Percentiles rank a stretch among this genome's conserved stretches.
phyloP scores from a whole-genome alignment of 2,329 filamentous ascomycete genomes.

The Sordariomycetes sp. region DNA sequence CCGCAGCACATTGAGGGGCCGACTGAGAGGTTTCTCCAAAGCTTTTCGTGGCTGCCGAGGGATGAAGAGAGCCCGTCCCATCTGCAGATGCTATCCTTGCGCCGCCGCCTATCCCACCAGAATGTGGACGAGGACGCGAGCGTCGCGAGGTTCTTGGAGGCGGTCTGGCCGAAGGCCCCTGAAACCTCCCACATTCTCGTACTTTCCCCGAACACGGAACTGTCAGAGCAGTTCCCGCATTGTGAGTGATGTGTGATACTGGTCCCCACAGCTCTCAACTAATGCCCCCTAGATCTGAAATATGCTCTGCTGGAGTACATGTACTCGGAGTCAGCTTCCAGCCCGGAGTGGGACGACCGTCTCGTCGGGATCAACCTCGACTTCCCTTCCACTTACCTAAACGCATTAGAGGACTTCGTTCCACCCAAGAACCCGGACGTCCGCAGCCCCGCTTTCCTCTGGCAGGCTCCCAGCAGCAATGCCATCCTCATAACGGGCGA shows the following conservation, averaged over 20 bases:
- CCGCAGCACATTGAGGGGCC: conserved; percentile 58
- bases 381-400: conserved; percentile 52
- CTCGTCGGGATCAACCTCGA: conserved; percentile 75
- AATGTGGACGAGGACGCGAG: conserved; percentile 57
- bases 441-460: conserved; percentile 55
- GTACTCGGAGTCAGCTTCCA: conserved; percentile 46
- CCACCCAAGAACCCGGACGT: conserved; percentile 27
- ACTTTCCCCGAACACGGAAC: conserved; percentile 68
- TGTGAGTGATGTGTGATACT: conserved; percentile 31
- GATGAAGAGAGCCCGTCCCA: conserved; percentile 23
- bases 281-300: conserved; percentile 47
- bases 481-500: conserved; percentile 75
- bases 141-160: conserved; percentile 68
- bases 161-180: conserved; percentile 68
- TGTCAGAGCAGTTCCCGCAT: conserved; percentile 75
- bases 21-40: conserved; percentile 50
- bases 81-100: conserved; percentile 53
- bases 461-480: conserved; percentile 75
- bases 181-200: conserved; percentile 66
- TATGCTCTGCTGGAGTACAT: conserved; percentile 68
- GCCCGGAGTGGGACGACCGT: conserved; percentile 34
- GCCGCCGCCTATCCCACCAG: conserved; percentile 58
- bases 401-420: conserved; percentile 46
- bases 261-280: conserved; percentile 6
- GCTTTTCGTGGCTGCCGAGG: conserved; percentile 57